A percentile compares a stretch with the other conserved stretches of the same genome.
These are phyloP conservation scores for Bombardia bombarda DNA, from an alignment of 495 filamentous ascomycete genomes.

Conservation along the genomic window DNA sequence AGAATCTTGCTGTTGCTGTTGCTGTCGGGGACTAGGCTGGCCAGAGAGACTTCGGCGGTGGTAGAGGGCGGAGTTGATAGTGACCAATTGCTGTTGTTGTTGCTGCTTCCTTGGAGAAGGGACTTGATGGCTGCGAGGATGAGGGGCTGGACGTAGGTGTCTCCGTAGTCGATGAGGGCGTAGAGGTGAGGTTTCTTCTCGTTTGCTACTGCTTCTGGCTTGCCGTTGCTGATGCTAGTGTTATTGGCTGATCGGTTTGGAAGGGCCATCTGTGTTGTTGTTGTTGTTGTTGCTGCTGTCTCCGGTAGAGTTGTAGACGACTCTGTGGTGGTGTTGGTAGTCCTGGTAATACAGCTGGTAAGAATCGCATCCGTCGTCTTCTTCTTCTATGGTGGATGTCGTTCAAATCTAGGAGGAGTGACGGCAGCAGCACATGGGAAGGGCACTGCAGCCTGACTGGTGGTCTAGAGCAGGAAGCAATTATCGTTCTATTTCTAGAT, in stretches of 20 bases:
- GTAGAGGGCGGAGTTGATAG: conserved; percentile 14
- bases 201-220: too few relatives aligned
- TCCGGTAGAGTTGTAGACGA: too few relatives aligned
- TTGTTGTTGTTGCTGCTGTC: not conserved
- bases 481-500: conserved; percentile 4
- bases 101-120: conserved; percentile 42
- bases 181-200: conserved; percentile 39
- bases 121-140: conserved; percentile 62
- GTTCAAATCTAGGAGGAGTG: too few relatives aligned
- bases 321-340: too few relatives aligned
- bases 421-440: not conserved
- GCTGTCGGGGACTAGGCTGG: conserved; percentile 21
- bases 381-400: too few relatives aligned
- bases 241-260: not conserved
- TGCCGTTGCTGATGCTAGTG: not conserved
- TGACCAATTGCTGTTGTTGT: too few relatives aligned
- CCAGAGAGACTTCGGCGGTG: conserved; percentile 21
- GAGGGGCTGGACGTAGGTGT: conserved; percentile 76
- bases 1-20: conserved; percentile 49
- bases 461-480: not conserved
- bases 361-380: too few relatives aligned
- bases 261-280: not conserved
- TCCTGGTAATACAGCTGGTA: conserved; percentile 1
- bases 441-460: not conserved
- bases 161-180: conserved; percentile 75